Evolutionary conservation across 192 early-diverging fungal species (phyloP).

Genomic region (Dispira parvispora): DNA sequence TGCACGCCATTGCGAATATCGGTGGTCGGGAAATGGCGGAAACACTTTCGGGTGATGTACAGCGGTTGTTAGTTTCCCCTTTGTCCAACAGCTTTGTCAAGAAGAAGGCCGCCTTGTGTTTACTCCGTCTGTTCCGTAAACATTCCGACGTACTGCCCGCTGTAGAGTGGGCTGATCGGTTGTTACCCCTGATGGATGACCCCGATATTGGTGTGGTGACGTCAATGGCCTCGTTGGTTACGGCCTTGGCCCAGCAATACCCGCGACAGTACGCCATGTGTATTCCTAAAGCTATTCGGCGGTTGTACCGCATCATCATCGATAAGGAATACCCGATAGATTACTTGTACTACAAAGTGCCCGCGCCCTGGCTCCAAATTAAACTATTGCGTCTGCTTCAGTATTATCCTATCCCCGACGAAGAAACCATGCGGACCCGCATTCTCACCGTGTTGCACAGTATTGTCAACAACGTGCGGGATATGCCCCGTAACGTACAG

Average conservation of each 20-base stretch:
- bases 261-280: slow-evolving; percentile 63
- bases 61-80: slow-evolving; percentile 65
- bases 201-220: slow-evolving; percentile 78
- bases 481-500: slow-evolving; percentile 86
- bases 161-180: slow-evolving; percentile 68
- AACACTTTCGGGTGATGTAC: slow-evolving; percentile 62
- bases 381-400: slow-evolving; percentile 88
- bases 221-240: slow-evolving; percentile 66
- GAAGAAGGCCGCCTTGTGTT: slow-evolving; percentile 92
- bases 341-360: slow-evolving; percentile 96
- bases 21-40: slow-evolving; percentile 86
- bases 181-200: slow-evolving; percentile 74
- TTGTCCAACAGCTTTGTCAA: slow-evolving; percentile 74
- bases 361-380: slow-evolving; percentile 95
- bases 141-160: slow-evolving; percentile 77
- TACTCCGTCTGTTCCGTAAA: slow-evolving; percentile 77
- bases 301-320: slow-evolving; percentile 71
- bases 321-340: slow-evolving; percentile 67
- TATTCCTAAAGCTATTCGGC: slow-evolving; percentile 57
- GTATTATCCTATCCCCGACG: slow-evolving; percentile 78
- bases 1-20: slow-evolving; percentile 96
- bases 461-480: slow-evolving; percentile 72
- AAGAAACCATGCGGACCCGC: slow-evolving; percentile 32
- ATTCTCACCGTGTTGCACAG: slow-evolving; percentile 62
- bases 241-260: slow-evolving; percentile 80